Percentiles rank a stretch among this genome's conserved stretches.
phyloP scores from a whole-genome alignment of 352 stramenopile species.

The Globisporangium emineosum region DNA sequence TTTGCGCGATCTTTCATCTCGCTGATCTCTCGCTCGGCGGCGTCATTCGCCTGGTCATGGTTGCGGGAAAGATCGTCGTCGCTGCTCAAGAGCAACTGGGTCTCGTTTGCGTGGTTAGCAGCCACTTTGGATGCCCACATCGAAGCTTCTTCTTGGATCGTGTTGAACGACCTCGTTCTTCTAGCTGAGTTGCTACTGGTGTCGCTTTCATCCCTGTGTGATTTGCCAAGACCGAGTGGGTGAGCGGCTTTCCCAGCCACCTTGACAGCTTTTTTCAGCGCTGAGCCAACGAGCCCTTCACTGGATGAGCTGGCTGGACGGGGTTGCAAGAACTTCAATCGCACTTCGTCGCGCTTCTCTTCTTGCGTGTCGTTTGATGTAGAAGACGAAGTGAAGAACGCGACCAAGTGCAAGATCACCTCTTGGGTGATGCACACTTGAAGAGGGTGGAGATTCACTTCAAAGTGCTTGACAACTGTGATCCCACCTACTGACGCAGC shows the following conservation, averaged over 20 bases:
- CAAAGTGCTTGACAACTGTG: slow-evolving; percentile 77
- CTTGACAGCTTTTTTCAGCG: slow-evolving; percentile 56
- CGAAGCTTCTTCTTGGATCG: slow-evolving; percentile 38
- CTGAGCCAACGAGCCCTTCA: slow-evolving; percentile 43
- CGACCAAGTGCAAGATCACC: slow-evolving; percentile 63
- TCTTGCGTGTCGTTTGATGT: slow-evolving; percentile 34
- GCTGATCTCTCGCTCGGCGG: slow-evolving; percentile 21
- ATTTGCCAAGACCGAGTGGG: slow-evolving; percentile 38
- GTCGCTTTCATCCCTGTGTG: slow-evolving; percentile 22
- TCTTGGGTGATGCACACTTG: slow-evolving; percentile 83
- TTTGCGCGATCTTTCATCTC: slow-evolving; percentile 44
- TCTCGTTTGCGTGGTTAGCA: slow-evolving; percentile 24
- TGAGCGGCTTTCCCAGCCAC: slow-evolving; percentile 63
- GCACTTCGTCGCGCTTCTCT: slow-evolving; percentile 53
- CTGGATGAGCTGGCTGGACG: slow-evolving; percentile 20
- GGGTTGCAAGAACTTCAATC: slow-evolving; percentile 57
- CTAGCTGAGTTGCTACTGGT: not conserved
- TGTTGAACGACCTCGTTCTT: slow-evolving; percentile 13
- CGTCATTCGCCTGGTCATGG: not conserved
- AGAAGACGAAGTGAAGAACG: slow-evolving; percentile 43
- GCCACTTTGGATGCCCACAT: slow-evolving; percentile 36
- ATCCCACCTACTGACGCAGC: slow-evolving; percentile 52
- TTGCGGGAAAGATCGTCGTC: not conserved
- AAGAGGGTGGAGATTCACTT: slow-evolving; percentile 84
- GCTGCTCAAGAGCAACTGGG: slow-evolving; percentile 19